phyloP scores from a whole-genome alignment of 495 filamentous ascomycete genomes.

The Xylaria telfairii region DNA sequence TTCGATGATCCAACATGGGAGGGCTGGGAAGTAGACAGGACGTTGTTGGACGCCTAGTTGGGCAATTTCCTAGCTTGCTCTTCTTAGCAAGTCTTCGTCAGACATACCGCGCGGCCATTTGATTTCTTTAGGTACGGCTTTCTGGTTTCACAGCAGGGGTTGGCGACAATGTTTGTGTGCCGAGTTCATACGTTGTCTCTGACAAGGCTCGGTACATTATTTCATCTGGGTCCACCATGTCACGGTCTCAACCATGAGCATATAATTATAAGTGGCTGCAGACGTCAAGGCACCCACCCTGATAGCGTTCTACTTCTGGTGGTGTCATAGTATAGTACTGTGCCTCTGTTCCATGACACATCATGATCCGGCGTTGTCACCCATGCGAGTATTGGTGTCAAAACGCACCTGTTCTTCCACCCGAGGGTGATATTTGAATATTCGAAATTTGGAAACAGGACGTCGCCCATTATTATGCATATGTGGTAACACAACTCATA shows the following conservation, averaged over 20 bases:
- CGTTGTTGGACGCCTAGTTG: conserved; percentile 37
- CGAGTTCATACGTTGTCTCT: not conserved
- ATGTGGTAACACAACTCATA: not conserved
- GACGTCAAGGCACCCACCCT: no score
- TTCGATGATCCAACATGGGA: conserved; percentile 61
- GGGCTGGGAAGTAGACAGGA: conserved; percentile 49
- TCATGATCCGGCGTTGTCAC: not conserved
- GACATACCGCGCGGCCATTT: conserved; percentile 11
- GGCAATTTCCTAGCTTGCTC: conserved; percentile 13
- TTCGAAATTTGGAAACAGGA: not conserved
- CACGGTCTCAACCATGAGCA: no score
- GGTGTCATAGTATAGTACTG: no score
- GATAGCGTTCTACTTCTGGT: no score
- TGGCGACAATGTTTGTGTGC: not conserved
- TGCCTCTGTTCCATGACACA: no score
- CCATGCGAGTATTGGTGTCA: conserved; percentile 12
- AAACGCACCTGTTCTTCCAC: not conserved
- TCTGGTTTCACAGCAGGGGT: conserved; percentile 15
- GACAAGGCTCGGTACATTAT: not conserved
- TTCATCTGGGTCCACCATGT: not conserved
- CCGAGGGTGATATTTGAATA: not conserved
- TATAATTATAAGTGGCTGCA: no score
- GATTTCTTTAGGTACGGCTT: not conserved
- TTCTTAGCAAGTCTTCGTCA: conserved; percentile 17
- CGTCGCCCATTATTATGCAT: not conserved